Evolutionary conservation across 2,329 filamentous ascomycete genomes (phyloP).

Genomic region (Paraphaeosphaeria sporulosa): DNA sequence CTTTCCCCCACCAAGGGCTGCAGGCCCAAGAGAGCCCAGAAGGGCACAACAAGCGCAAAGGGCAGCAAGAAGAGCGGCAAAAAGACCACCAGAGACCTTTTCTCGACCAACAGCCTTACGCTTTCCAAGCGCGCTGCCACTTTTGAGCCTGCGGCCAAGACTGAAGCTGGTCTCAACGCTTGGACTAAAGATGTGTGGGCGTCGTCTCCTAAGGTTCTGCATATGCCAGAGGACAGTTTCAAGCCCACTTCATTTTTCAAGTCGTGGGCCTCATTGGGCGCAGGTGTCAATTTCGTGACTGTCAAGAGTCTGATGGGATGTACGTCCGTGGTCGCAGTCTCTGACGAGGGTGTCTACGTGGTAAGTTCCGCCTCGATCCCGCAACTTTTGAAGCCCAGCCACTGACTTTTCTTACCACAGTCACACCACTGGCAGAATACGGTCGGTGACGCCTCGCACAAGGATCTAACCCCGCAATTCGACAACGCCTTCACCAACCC

Average conservation of each 20-base stretch:
- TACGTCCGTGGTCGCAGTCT: conserved; percentile 1
- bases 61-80: conserved; percentile 3
- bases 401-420: conserved; percentile 1
- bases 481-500: conserved; percentile 6
- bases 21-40: not conserved
- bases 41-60: no score
- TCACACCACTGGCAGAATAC: conserved; percentile 1
- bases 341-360: conserved; percentile 2
- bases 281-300: conserved; percentile 1
- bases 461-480: conserved; percentile 1
- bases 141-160: conserved; percentile 1
- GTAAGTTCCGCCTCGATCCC: not conserved
- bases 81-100: conserved; percentile 1
- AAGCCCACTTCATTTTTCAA: not conserved
- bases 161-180: conserved; percentile 2
- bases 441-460: conserved; percentile 2
- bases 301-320: conserved; percentile 5
- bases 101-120: not conserved
- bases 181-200: conserved; percentile 2
- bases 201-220: conserved; percentile 5
- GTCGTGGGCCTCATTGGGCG: not conserved
- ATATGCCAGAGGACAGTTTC: conserved; percentile 4
- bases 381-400: not conserved
- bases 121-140: conserved; percentile 3
- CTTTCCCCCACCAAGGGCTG: conserved; percentile 1